Conservation (phyloP, 495 filamentous ascomycete species). For the Tuber brumale region DNA sequence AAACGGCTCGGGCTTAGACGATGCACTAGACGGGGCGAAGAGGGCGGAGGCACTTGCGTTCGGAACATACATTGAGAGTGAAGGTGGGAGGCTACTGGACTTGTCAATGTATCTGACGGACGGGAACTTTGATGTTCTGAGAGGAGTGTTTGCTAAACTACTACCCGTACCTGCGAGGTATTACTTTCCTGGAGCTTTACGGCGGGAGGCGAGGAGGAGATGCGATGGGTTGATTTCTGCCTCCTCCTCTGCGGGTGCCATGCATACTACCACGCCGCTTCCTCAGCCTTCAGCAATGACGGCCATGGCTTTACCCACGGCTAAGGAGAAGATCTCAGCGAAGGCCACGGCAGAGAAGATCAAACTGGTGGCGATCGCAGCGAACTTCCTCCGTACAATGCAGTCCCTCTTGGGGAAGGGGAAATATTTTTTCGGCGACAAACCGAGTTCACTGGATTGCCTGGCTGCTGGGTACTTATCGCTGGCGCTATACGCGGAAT, state of each 20-base stretch:
- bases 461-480: conserved; percentile 69
- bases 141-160: neutral
- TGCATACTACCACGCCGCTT: conserved; percentile 38
- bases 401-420: conserved; percentile 53
- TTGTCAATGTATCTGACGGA: conserved; percentile 83
- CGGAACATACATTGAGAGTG: conserved; percentile 57
- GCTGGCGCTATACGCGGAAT: conserved; percentile 61
- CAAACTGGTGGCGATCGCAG: conserved; percentile 60
- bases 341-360: conserved; percentile 55
- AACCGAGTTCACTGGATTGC: conserved; percentile 65
- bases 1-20: conserved; percentile 18
- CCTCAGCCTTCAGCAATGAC: conserved; percentile 7
- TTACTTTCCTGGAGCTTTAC: conserved; percentile 60
- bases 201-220: conserved; percentile 49
- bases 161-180: conserved; percentile 78
- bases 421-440: conserved; percentile 50
- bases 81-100: conserved; percentile 61
- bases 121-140: conserved; percentile 58
- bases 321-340: conserved; percentile 5
- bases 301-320: neutral
- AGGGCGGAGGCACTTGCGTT: conserved; percentile 41
- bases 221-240: conserved; percentile 38
- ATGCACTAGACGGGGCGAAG: conserved; percentile 45
- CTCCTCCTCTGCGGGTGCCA: neutral
- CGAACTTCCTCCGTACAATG: conserved; percentile 62